Evolutionary conservation across 495 filamentous ascomycete species (phyloP).

Genomic region (Xylaria curta): DNA sequence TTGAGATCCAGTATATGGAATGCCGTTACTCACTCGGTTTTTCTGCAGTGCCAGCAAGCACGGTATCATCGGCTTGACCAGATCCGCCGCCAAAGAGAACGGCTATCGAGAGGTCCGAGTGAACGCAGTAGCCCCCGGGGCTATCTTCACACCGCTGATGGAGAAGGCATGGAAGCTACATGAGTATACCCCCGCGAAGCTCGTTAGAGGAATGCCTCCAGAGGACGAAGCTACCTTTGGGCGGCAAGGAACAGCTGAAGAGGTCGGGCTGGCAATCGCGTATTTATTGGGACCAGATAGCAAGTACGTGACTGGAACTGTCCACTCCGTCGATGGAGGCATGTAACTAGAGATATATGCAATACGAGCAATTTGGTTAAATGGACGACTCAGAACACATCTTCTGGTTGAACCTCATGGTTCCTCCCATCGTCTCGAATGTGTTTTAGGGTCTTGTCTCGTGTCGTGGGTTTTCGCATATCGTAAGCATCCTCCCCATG

Average conservation of each 20-base stretch:
- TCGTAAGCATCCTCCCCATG: constrained; percentile 86
- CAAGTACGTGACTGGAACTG: constrained; percentile 58
- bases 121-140: constrained; percentile 64
- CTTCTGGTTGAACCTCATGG: constrained; percentile 77
- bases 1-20: neutral
- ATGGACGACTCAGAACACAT: constrained; percentile 71
- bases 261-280: constrained; percentile 53
- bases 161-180: constrained; percentile 43
- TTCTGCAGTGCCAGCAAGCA: constrained; percentile 53
- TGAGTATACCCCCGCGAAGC: constrained; percentile 20
- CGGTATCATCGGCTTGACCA: constrained; percentile 66
- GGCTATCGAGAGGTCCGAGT: constrained; percentile 60
- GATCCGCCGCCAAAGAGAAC: constrained; percentile 63
- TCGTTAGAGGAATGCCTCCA: constrained; percentile 40
- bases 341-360: constrained; percentile 28
- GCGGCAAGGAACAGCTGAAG: constrained; percentile 45
- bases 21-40: constrained; percentile 12
- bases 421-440: constrained; percentile 84
- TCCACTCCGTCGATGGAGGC: constrained; percentile 45
- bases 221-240: constrained; percentile 48
- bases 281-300: constrained; percentile 64
- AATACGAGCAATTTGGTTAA: constrained; percentile 1
- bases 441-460: constrained; percentile 79
- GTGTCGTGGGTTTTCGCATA: constrained; percentile 90
- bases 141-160: constrained; percentile 63